phyloP scores from a whole-genome alignment of 805 yeast genomes.

The Ogataea saltuana region DNA sequence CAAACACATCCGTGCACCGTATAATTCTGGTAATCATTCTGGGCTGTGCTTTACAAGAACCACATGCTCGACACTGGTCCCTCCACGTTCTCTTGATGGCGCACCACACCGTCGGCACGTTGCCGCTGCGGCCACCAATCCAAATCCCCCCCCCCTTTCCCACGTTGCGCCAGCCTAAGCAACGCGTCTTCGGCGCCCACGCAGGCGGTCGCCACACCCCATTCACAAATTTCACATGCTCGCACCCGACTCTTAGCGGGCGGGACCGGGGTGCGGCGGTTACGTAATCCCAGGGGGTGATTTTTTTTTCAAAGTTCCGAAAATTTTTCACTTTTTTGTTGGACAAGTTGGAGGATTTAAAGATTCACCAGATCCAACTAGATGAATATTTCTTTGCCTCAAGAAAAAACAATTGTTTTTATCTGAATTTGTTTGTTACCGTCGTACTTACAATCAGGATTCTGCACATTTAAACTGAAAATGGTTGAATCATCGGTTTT shows the following conservation, averaged over 20 bases:
- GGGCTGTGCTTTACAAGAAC: background rate
- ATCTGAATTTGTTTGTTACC: constrained; percentile 5
- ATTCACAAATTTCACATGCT: constrained; percentile 3
- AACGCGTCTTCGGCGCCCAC: too few species aligned
- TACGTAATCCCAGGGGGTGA: constrained; percentile 2
- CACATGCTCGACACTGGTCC: too few species aligned
- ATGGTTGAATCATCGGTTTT: constrained; percentile 97
- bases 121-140: too few species aligned
- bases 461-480: constrained; percentile 23
- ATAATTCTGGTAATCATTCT: background rate
- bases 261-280: background rate
- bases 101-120: too few species aligned
- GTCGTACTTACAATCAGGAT: constrained; percentile 5
- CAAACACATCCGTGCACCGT: background rate
- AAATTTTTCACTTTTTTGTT: constrained; percentile 23
- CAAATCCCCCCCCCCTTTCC: too few species aligned
- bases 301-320: constrained; percentile 12
- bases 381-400: background rate
- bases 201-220: too few species aligned
- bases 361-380: background rate
- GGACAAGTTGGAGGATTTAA: constrained; percentile 9
- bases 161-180: too few species aligned
- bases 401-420: background rate
- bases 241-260: too few species aligned
- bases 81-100: too few species aligned